Evolutionary conservation across 768 basidiomycete species (phyloP), one percentile per base, ranked within the genome.

Genomic region (Suillus variegatus): DNA sequence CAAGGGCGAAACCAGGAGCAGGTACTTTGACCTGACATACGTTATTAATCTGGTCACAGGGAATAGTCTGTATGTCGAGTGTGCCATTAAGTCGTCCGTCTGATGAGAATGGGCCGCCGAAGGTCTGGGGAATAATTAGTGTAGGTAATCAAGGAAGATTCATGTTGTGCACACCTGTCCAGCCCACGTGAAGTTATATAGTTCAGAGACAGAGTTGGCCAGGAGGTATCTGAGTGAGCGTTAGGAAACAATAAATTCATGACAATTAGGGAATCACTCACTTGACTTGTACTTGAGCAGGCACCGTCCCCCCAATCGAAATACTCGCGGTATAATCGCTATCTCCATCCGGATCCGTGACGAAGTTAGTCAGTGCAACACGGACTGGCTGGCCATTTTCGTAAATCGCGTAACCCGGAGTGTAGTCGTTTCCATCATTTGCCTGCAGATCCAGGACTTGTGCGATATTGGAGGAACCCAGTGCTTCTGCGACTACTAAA

Each of bases 161-260:
- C 14, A n/a, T 4, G 43, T 13, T 60, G 13, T 10, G 67, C 81
- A 43, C 55, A 89, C 89, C 79, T 91, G 93, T 6, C 87, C 86
- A 4, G 89, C 92, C 91, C 92, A 94, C 0, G 86, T 88, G 65
- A 93, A 86, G 70, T 91, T 87, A 61, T 78, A 81, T 71, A 85
- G 88, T 64, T 86, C 83, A 1, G 85, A 78, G 4, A 91, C 87
- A 1, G 84, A 84, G 0, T 79, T 71, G 0, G 91, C 88, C 0
- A 70, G 65, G 35, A 91, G 79, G 70, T 89, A 91, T 70, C 88
- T 87, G 55, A 47, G 22, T 13, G 32, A n/a, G 28, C 4, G 14
- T 13, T 36, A 62, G 12, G 49, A 16, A 20, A 16, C 0, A 67
- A 57, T 44, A 52, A 25, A 28, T 10, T 18, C 7, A 22, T 32